These are phyloP conservation scores for Rutidosis leptorrhynchoides DNA, from an alignment of 129 eudicot genomes.

Conservation along the genomic window DNA sequence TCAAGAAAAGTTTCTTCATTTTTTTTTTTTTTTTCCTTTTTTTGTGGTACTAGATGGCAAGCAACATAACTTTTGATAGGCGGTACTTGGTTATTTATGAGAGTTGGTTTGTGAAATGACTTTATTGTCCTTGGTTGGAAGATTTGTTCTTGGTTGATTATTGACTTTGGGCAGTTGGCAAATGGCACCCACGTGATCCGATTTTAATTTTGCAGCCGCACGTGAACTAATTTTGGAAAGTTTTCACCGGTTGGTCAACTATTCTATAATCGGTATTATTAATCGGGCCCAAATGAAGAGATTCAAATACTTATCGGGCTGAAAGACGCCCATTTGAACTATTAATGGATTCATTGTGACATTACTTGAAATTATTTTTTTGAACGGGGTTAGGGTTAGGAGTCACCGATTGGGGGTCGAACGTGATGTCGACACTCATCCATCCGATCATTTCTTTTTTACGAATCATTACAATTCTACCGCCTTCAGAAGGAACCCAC, in stretches of 20 bases:
- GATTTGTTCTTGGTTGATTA: slow-evolving; percentile 6
- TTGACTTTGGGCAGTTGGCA: slow-evolving; percentile 45
- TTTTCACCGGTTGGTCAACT: not conserved
- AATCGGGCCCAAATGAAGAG: not conserved
- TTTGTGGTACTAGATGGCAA: not conserved
- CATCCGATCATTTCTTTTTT: no score
- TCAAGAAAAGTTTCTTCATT: slow-evolving; percentile 34
- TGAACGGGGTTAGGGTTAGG: no score
- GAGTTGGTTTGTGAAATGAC: slow-evolving; percentile 15
- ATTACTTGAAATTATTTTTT: no score
- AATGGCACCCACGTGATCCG: slow-evolving; percentile 46
- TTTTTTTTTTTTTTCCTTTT: not conserved
- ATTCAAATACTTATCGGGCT: not conserved
- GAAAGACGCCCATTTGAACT: not conserved
- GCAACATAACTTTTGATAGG: not conserved
- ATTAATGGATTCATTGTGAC: no score
- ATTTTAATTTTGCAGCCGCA: slow-evolving; percentile 33
- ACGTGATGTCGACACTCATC: no score
- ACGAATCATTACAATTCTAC: no score
- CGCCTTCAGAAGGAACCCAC: no score
- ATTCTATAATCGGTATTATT: not conserved
- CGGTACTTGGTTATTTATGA: slow-evolving; percentile 20
- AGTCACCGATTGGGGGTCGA: no score
- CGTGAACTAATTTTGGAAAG: slow-evolving; percentile 38
- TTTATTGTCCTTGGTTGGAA: slow-evolving; percentile 14